These are phyloP conservation scores for Xylariaceae sp. DNA, from an alignment of 2,329 filamentous ascomycete genomes.

Conservation along the genomic window DNA sequence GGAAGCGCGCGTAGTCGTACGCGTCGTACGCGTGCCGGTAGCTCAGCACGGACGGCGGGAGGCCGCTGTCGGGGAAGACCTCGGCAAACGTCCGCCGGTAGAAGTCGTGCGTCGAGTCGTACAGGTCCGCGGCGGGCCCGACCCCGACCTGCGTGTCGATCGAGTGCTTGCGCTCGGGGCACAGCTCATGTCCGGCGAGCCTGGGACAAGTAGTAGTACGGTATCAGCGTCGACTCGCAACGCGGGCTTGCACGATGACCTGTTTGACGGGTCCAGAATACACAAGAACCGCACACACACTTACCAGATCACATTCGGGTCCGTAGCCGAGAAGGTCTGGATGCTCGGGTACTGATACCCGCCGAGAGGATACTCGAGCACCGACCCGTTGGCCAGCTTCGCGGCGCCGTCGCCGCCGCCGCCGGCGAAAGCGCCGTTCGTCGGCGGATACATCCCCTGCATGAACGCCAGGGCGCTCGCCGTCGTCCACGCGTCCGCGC, in stretches of 20 bases:
- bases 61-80: constrained; percentile 29
- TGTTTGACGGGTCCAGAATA: too few species aligned
- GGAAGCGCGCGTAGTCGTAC: constrained; percentile 50
- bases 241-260: too few species aligned
- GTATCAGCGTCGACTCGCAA: too few species aligned
- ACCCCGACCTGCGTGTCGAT: constrained; percentile 5
- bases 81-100: constrained; percentile 35
- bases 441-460: constrained; percentile 77
- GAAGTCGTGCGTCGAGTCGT: constrained; percentile 24
- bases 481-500: background rate
- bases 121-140: constrained; percentile 7
- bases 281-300: constrained; percentile 17
- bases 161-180: constrained; percentile 12
- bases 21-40: constrained; percentile 44
- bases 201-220: too few species aligned
- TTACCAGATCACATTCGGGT: constrained; percentile 40
- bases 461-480: constrained; percentile 69
- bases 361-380: constrained; percentile 57
- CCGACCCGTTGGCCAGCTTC: constrained; percentile 51
- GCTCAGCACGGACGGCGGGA: constrained; percentile 28
- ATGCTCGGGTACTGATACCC: constrained; percentile 78
- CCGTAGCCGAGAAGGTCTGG: constrained; percentile 38
- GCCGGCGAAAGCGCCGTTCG: constrained; percentile 30
- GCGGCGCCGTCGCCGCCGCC: constrained; percentile 31
- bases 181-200: constrained; percentile 12